phyloP scores from a whole-genome alignment of 2,329 filamentous ascomycete species.

The Pleomassaria siparia region DNA sequence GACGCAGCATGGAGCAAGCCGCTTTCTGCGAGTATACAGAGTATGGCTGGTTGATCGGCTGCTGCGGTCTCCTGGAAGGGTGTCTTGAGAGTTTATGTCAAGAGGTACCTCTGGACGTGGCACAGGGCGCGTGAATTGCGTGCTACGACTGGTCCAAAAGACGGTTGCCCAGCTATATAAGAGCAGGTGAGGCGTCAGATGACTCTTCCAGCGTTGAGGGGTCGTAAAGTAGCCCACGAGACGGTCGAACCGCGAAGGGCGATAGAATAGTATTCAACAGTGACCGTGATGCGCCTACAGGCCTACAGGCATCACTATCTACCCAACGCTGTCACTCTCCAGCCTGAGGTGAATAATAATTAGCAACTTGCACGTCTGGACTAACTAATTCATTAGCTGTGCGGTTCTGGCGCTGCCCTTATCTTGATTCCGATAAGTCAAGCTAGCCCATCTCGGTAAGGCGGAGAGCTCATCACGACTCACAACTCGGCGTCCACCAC shows the following conservation, averaged over 20 bases:
- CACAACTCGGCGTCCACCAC: neutral
- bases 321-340: neutral
- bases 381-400: neutral
- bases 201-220: neutral
- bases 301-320: neutral
- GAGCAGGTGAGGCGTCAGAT: conserved; percentile 5
- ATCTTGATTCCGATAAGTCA: conserved; percentile 3
- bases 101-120: conserved; percentile 6
- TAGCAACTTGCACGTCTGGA: neutral
- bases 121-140: conserved; percentile 29
- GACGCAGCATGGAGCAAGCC: conserved; percentile 10
- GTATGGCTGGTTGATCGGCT: conserved; percentile 4
- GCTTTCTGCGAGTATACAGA: neutral
- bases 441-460: neutral
- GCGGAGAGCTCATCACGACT: conserved; percentile 1
- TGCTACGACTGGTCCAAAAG: conserved; percentile 11
- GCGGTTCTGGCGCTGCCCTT: neutral
- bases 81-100: neutral
- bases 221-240: conserved; percentile 4
- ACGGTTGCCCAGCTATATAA: too few relatives aligned
- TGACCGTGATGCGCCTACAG: too few relatives aligned
- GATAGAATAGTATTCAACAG: neutral
- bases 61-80: conserved; percentile 1
- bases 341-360: neutral
- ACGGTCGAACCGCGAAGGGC: neutral